Evolutionary conservation across 805 yeast species (phyloP).

Genomic region (Nakazawaea anatomiae): DNA sequence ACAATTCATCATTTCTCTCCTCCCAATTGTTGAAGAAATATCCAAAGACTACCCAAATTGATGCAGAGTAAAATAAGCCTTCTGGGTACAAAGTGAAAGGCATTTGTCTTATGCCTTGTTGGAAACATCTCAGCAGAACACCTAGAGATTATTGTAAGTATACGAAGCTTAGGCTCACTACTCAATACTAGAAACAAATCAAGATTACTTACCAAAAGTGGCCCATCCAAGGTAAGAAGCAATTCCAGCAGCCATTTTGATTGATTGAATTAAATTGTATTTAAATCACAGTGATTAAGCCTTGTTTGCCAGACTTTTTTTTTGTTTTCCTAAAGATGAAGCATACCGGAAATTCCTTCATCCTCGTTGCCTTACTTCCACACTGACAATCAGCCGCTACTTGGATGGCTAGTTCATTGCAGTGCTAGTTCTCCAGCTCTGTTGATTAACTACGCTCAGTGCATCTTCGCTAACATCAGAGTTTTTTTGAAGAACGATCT

Average conservation of each 20-base stretch:
- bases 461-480: too few species aligned
- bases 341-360: too few species aligned
- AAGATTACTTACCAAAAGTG: conserved; percentile 16
- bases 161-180: too few species aligned
- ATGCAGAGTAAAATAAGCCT: conserved; percentile 39
- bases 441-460: too few species aligned
- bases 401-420: too few species aligned
- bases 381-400: too few species aligned
- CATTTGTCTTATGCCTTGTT: conserved; percentile 35
- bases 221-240: conserved; percentile 19
- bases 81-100: conserved; percentile 30
- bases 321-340: neutral
- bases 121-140: conserved; percentile 36
- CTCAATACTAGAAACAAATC: too few species aligned
- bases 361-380: too few species aligned
- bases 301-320: neutral
- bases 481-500: too few species aligned
- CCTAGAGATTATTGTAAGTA: conserved; percentile 19
- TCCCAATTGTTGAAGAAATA: conserved; percentile 31
- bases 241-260: conserved; percentile 12
- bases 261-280: neutral
- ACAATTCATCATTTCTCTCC: conserved; percentile 30
- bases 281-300: neutral
- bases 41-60: conserved; percentile 36
- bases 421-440: too few species aligned